Percentiles rank a stretch among this genome's conserved stretches.
Conservation (phyloP, 2,329 filamentous ascomycete genomes). For the Aspergillus niger region DNA sequence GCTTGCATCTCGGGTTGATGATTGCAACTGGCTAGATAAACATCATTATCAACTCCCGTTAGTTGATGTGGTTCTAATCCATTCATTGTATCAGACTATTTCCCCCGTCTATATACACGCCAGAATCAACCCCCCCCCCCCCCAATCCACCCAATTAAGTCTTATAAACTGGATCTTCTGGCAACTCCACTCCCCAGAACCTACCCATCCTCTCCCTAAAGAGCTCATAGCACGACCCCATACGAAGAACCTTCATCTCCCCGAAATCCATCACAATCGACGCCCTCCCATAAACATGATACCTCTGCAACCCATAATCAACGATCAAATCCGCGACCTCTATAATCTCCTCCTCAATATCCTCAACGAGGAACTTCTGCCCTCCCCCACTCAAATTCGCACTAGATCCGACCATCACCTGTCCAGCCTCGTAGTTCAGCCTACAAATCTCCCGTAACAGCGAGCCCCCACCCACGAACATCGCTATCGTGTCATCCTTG, state of each 20-base stretch:
- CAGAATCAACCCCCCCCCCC: no score
- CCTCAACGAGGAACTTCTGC: slow-evolving; percentile 19
- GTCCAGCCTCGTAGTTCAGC: slow-evolving; percentile 9
- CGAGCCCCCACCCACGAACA: background rate
- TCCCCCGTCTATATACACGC: background rate
- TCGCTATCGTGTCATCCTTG: background rate
- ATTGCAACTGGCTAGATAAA: no score
- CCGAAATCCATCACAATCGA: slow-evolving; percentile 7
- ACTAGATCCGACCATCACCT: slow-evolving; percentile 18
- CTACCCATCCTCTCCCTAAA: slow-evolving; percentile 1
- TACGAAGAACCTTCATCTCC: background rate
- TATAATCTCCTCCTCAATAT: slow-evolving; percentile 19
- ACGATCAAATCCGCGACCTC: slow-evolving; percentile 6
- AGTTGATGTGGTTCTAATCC: no score
- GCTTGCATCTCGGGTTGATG: no score
- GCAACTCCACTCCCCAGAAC: background rate
- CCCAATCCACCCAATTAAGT: background rate
- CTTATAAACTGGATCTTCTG: background rate
- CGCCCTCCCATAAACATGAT: slow-evolving; percentile 1
- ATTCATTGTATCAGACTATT: no score
- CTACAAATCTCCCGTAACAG: slow-evolving; percentile 11
- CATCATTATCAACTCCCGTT: no score
- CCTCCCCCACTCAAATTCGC: slow-evolving; percentile 23
- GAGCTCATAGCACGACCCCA: slow-evolving; percentile 5
- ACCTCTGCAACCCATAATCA: slow-evolving; percentile 6